These are phyloP conservation scores for Asterochloris erici DNA, from an alignment of 139 green algal species.

Conservation along the genomic window DNA sequence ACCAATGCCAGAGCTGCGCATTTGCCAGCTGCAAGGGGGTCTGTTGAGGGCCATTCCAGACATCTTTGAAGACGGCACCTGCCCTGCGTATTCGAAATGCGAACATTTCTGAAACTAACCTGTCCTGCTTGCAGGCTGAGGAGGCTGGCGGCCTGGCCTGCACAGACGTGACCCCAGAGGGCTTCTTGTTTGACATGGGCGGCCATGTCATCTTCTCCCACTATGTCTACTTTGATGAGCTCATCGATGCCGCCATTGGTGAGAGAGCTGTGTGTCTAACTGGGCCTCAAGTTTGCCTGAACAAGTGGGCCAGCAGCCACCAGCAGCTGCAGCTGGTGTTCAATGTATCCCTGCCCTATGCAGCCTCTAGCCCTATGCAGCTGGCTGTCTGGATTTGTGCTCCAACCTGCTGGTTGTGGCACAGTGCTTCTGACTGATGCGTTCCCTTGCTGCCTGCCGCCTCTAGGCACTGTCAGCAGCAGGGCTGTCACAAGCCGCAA, in stretches of 20 bases:
- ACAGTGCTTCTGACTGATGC: too few species aligned
- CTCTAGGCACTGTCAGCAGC: not conserved
- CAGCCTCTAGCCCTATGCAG: too few species aligned
- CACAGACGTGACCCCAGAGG: slow-evolving; percentile 82
- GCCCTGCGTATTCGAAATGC: not conserved
- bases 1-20: too few species aligned
- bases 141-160: slow-evolving; percentile 83
- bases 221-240: slow-evolving; percentile 92
- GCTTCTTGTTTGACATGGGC: slow-evolving; percentile 94
- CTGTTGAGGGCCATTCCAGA: too few species aligned
- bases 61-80: too few species aligned
- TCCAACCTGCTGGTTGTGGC: too few species aligned
- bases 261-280: not conserved
- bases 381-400: too few species aligned
- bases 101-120: not conserved
- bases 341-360: too few species aligned
- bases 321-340: too few species aligned
- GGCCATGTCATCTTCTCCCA: slow-evolving; percentile 92
- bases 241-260: slow-evolving; percentile 51
- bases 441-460: not conserved
- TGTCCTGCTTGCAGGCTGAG: slow-evolving; percentile 32
- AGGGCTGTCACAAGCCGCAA: not conserved
- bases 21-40: too few species aligned
- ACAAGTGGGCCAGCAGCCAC: not conserved
- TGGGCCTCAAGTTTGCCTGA: not conserved